Evolutionary conservation across 257 asterid genomes (phyloP), one percentile per base, ranked within the genome.

Genomic region (Nicotiana undulata): DNA sequence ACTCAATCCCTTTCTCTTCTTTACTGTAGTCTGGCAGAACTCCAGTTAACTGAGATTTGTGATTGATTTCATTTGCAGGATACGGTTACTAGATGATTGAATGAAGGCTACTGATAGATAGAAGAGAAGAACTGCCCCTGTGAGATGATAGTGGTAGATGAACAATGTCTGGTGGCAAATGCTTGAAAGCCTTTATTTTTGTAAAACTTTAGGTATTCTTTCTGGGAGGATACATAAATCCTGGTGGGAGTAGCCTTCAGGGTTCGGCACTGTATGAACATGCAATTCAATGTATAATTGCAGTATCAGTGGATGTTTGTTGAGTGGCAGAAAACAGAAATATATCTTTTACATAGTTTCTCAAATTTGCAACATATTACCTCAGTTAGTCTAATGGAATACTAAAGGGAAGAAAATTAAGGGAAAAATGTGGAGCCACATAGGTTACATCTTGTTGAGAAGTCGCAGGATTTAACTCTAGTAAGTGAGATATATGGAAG

Each of bases 81-180:
- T 94, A 90, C 4, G 98, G 97, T 63, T 92, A 92, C 90, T 94
- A 81, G 83, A 86, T 66, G 16, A 64, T 77, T 68, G 72, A 76
- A 60, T 68, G 72, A 75, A 60, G 10, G 49, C 63, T 37, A 56
- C 63, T 49, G 84, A n/a, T 28, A 58, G 84, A 77, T 13, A 13
- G 61, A 31, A 26, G 76, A 75, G 65, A 22, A 9, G 52, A 52
- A 76, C 65, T 67, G 26, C n/a, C 37, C 26, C 4, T 37, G 22
- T 5, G 3, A 32, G 53, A 28, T 37, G 74, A 26, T 44, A 58
- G 52, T 26, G 82, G 55, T 55, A 4, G 66, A 72, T 9, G 63
- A 63, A 46, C 32, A 49, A 18, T 17, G 3, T 55, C 22, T 55
- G 61, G 61, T 17, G 60, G 61, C 22, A 64, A 26, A 3, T 65